A percentile compares a stretch with the other conserved stretches of the same genome.
Evolutionary conservation across 129 eudicot species (phyloP).

Genomic region (Smallanthus sonchifolius): DNA sequence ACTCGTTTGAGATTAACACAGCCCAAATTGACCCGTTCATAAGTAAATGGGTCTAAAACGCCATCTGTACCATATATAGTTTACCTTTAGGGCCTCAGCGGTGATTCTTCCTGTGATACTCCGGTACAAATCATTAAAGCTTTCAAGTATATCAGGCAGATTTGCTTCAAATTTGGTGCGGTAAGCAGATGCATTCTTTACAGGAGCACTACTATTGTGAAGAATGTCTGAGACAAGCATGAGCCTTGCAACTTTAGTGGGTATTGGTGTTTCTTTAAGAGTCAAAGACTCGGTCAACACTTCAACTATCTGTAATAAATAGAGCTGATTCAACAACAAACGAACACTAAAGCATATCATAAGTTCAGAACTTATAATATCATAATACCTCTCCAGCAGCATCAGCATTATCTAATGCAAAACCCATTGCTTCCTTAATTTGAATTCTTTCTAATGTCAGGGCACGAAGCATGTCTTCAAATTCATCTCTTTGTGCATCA

Average conservation of each 20-base stretch:
- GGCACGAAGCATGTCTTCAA: conserved; percentile 97
- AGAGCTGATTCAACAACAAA: conserved; percentile 24
- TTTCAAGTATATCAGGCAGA: conserved; percentile 84
- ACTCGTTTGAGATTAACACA: not conserved
- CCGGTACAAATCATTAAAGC: conserved; percentile 89
- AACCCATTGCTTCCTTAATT: conserved; percentile 95
- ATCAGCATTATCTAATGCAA: conserved; percentile 93
- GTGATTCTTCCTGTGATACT: conserved; percentile 91
- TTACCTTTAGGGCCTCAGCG: conserved; percentile 93
- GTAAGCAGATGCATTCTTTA: conserved; percentile 94
- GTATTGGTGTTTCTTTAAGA: conserved; percentile 93
- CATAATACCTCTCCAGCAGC: conserved; percentile 94
- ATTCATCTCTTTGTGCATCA: conserved; percentile 93
- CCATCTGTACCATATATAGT: not conserved
- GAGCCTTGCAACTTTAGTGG: conserved; percentile 95
- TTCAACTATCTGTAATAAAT: conserved; percentile 79
- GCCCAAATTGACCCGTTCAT: not conserved
- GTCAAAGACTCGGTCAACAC: conserved; percentile 92
- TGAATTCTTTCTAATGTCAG: conserved; percentile 87
- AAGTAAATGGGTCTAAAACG: not conserved
- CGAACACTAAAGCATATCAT: not conserved
- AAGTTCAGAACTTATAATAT: not conserved
- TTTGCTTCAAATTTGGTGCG: conserved; percentile 90
- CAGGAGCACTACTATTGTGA: conserved; percentile 99
- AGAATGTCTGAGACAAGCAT: conserved; percentile 98